phyloP scores from a whole-genome alignment of 768 basidiomycete species.

The Mycena capillaripes region DNA sequence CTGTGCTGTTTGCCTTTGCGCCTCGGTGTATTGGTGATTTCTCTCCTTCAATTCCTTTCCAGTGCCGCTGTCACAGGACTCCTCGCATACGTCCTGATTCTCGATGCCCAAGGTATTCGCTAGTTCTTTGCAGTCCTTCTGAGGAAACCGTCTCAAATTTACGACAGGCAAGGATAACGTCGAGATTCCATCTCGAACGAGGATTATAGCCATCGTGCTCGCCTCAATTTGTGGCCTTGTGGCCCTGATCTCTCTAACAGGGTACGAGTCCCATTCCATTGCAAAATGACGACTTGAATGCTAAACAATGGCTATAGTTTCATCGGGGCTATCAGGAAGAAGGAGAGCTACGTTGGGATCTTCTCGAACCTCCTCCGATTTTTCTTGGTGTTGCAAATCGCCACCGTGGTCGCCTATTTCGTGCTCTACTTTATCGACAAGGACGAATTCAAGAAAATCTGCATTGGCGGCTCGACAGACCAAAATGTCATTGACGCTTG shows the following conservation, averaged over 20 bases:
- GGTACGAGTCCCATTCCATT: constrained; percentile 1
- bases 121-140: background rate
- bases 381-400: constrained; percentile 20
- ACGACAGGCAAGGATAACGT: background rate
- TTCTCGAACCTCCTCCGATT: constrained; percentile 40
- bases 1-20: constrained; percentile 58
- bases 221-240: constrained; percentile 49
- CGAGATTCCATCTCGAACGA: constrained; percentile 32
- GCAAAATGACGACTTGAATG: background rate
- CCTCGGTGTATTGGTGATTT: constrained; percentile 57
- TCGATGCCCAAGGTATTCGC: constrained; percentile 27
- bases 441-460: constrained; percentile 46
- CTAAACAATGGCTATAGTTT: constrained; percentile 43
- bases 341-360: constrained; percentile 51
- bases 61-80: constrained; percentile 48
- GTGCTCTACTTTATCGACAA: constrained; percentile 51
- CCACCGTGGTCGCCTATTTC: constrained; percentile 27
- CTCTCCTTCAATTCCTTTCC: constrained; percentile 54
- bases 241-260: constrained; percentile 43
- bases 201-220: constrained; percentile 47
- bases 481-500: constrained; percentile 46
- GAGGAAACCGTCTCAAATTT: background rate
- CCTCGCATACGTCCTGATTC: constrained; percentile 46
- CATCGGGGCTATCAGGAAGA: constrained; percentile 55
- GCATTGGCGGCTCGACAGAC: constrained; percentile 45